Base-by-base conservation (phyloP, 2,329 filamentous ascomycete species). In the Keithomyces neogunnii region DNA sequence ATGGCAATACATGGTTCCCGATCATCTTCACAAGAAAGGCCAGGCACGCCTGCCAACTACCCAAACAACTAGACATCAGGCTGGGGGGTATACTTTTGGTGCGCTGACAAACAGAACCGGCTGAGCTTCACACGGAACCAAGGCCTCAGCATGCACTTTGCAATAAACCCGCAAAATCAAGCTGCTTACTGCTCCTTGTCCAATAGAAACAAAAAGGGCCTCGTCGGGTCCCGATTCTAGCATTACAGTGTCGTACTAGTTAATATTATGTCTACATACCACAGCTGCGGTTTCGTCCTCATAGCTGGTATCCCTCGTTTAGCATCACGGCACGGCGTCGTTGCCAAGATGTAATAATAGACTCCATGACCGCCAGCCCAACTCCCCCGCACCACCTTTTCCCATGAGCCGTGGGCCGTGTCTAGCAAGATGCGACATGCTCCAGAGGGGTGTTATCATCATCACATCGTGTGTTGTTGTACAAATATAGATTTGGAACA, bases 41-140 rank as follows among this genome's bases (percentile, higher is more conserved):
- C 19, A 19, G 19, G 19, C 19, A 19, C 19, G 19, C 19, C 19
- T 19, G 19, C 19, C 19, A 19, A 19, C 19, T 19, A 19, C 19
- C 19, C 19, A 19, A 19, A 19, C 19, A 19, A 19, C 19, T 19
- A 19, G 19, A 19, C 19, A 19, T 19, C 19, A 19, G 19, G 19
- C 19, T 19, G 19, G 19, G 19, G 19, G 19, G 19, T 19, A 19
- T 19, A 19, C 19, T 19, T 19, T 19, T 19, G 19, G 19, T 19
- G 19, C 19, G 19, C 19, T 19, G 19, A 19, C 69, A 56, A 77
- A 72, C 48, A 73, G 66, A 31, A 62, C 66, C 53, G 65, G 68
- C 33, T 75, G 66, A 35, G 73, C 73, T 30, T 64, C 59, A 47
- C 74, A 75, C 6, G 69, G 36, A n/a, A 13, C 36, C 5, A n/a